Base-by-base conservation (phyloP, 192 early-diverging fungal genomes). In the Pecoramyces ruminantium region DNA sequence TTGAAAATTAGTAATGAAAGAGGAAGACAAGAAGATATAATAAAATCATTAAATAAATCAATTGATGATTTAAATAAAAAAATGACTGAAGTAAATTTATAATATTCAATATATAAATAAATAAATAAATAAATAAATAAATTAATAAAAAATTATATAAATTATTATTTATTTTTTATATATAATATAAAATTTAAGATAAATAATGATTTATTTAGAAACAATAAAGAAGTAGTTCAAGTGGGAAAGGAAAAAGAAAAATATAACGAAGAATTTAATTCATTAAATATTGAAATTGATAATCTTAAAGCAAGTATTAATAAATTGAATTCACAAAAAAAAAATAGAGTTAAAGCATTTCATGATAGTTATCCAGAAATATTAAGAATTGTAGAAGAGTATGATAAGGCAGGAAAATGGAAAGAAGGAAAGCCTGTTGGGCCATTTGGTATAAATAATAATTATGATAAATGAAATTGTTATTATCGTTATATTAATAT, bases 301-400 rank as follows among this genome's bases (percentile, higher is more conserved):
- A 42, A 30, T 78, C 77, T 17, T 80, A 86, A 78, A 79, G 79
- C 38, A 81, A 88, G 77, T 77, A 83, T 93, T 29, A 80, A 84
- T 28, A 81, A 90, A 9, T 83, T 97, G 79, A 78, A 84, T 58
- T 85, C 85, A 17, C 92, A 93, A 77, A 89, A 88, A 38, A 84
- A 87, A n/a, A 87, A 97, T 81, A 83, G 87, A 9, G 81, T 97
- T 51, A 89, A 82, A 25, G 93, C 93, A 2, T 97, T 92, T 84
- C 95, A 95, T n/a, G 79, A 83, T 0, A 83, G 83, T 12, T 89
- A 93, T 14, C 88, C 91, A 13, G 92, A 93, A 16, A 88, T 93
- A 4, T 78, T 93, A 77, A 78, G 80, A 6, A 82, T 83, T 13
- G 92, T 94, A 29, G 80, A 85, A 6, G 51, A 67, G 9, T 67